Percentiles rank a stretch among this genome's conserved stretches.
Evolutionary conservation across 192 early-diverging fungal genomes (phyloP).

Genomic region (Backusella mclennaniae): DNA sequence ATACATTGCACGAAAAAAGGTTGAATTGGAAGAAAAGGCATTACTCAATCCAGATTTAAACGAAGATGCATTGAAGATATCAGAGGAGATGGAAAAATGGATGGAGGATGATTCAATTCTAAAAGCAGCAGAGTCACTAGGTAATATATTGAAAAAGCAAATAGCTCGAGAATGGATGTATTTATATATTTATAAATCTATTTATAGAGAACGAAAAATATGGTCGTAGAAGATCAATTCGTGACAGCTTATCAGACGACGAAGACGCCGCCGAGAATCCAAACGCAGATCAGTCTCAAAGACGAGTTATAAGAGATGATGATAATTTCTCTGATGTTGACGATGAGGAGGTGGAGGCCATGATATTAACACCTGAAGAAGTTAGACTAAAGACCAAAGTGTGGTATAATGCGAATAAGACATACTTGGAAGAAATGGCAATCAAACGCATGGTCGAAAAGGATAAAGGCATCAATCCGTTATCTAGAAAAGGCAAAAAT

Average conservation of each 20-base stretch:
- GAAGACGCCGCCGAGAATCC: background rate
- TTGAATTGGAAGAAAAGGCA: background rate
- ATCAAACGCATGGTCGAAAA: conserved; percentile 73
- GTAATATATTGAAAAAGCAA: background rate
- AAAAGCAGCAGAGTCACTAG: conserved; percentile 36
- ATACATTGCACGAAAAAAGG: background rate
- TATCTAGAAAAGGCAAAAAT: conserved; percentile 42
- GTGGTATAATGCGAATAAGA: conserved; percentile 88
- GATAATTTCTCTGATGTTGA: conserved; percentile 56
- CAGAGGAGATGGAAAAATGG: conserved; percentile 34
- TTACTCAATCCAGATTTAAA: conserved; percentile 34
- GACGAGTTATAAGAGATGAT: conserved; percentile 12
- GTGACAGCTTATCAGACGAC: conserved; percentile 4
- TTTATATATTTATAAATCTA: background rate
- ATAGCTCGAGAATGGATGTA: background rate
- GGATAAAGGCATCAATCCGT: conserved; percentile 24
- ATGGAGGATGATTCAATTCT: conserved; percentile 30
- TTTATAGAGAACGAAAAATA: conserved; percentile 23
- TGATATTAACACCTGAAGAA: conserved; percentile 75
- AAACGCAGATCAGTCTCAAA: conserved; percentile 26
- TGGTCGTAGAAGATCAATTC: background rate
- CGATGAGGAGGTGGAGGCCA: conserved; percentile 70
- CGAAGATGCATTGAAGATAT: conserved; percentile 46
- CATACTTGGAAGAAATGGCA: conserved; percentile 66
- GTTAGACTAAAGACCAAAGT: conserved; percentile 74